A percentile compares a stretch with the other conserved stretches of the same genome.
These are phyloP conservation scores for Emericellopsis atlantica DNA, from an alignment of 2,329 filamentous ascomycete species.

Conservation along the genomic window DNA sequence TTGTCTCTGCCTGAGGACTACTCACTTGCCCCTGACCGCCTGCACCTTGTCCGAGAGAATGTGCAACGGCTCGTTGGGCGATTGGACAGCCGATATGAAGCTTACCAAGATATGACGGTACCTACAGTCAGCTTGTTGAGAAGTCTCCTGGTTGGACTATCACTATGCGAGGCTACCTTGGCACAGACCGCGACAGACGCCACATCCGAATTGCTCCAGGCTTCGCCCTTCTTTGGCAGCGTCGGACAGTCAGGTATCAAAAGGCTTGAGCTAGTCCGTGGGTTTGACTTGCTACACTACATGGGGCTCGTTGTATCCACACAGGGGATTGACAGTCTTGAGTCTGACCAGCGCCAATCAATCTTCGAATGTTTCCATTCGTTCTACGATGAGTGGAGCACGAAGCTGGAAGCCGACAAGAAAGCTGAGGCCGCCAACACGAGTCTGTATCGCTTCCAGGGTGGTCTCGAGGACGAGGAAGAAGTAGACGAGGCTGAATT, in stretches of 20 bases:
- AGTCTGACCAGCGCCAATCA: constrained; percentile 30
- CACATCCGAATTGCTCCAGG: constrained; percentile 24
- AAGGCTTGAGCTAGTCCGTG: too few species aligned
- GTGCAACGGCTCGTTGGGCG: constrained; percentile 59
- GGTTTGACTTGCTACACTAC: constrained; percentile 37
- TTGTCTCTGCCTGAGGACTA: constrained; percentile 7
- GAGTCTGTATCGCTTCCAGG: constrained; percentile 74
- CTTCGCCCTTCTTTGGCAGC: constrained; percentile 42
- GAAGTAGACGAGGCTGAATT: constrained; percentile 64
- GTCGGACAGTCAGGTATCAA: constrained; percentile 11
- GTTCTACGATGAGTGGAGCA: constrained; percentile 72
- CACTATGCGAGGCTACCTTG: constrained; percentile 35
- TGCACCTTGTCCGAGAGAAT: constrained; percentile 39
- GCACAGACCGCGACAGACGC: constrained; percentile 26
- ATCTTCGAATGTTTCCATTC: constrained; percentile 56
- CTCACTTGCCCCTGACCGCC: constrained; percentile 13
- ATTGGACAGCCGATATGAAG: constrained; percentile 56
- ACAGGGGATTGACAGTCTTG: constrained; percentile 30
- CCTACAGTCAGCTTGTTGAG: constrained; percentile 70
- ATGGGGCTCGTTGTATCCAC: constrained; percentile 27
- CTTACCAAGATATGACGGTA: constrained; percentile 74
- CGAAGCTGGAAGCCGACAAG: constrained; percentile 63
- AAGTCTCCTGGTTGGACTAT: constrained; percentile 65
- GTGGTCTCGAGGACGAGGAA: constrained; percentile 64
- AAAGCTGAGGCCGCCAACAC: constrained; percentile 59